Percentiles rank a stretch among this genome's conserved stretches.
phyloP scores from a whole-genome alignment of 2,329 filamentous ascomycete species.

The Myotisia sp. region DNA sequence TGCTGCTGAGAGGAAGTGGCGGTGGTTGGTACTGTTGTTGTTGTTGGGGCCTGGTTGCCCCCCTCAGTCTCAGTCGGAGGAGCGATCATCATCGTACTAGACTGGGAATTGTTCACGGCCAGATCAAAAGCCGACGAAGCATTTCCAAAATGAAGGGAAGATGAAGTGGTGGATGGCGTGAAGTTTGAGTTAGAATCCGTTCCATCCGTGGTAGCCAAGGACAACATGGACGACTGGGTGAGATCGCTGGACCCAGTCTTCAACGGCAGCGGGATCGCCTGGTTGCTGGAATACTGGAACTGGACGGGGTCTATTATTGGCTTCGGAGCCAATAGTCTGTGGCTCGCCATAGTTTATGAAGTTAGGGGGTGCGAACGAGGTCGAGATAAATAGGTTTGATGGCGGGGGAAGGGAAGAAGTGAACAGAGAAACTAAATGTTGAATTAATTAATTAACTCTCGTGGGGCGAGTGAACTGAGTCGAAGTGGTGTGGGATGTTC shows the following conservation, averaged over 20 bases:
- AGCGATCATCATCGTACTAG: constrained; percentile 1
- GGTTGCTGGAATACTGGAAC: too few species aligned
- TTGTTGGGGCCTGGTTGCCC: not conserved
- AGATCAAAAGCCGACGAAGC: too few species aligned
- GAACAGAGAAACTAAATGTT: too few species aligned
- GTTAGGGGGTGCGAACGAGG: too few species aligned
- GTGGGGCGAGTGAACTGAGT: too few species aligned
- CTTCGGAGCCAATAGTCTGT: not conserved
- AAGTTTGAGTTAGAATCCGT: constrained; percentile 8
- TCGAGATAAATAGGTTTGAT: not conserved
- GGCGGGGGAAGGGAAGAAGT: not conserved
- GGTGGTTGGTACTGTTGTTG: not conserved
- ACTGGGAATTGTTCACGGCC: not conserved
- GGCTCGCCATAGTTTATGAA: not conserved
- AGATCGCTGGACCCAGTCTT: constrained; percentile 11
- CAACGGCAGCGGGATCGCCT: constrained; percentile 5
- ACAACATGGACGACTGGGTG: constrained; percentile 11
- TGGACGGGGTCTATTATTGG: too few species aligned
- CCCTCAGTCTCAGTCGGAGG: not conserved
- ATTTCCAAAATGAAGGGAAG: constrained; percentile 7
- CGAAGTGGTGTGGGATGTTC: too few species aligned
- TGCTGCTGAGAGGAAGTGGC: not conserved
- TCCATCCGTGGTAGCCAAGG: too few species aligned
- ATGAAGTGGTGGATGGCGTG: constrained; percentile 11
- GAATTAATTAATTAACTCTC: too few species aligned